Evolutionary conservation across 805 yeast genomes (phyloP), one percentile per base, ranked within the genome.

Genomic region (Hanseniaspora opuntiae): DNA sequence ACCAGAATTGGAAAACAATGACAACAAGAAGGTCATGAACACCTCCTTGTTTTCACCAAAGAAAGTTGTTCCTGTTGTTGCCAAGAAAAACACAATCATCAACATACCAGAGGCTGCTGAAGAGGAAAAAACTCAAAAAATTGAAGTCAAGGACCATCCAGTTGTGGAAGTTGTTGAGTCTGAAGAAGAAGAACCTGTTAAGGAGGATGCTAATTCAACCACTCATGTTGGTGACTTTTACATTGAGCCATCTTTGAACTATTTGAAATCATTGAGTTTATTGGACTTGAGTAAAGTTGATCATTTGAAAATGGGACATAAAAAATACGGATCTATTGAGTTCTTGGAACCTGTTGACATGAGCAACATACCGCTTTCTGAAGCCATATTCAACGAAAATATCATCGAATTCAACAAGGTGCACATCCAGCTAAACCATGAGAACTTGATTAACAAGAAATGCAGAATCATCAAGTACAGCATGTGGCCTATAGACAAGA

Each of bases 281-380:
- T 68, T 78, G 10, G 82, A 86, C 56, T 74, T 87, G 48, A 78
- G 83, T 53, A 61, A 74, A 6, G 83, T 93, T 24, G 60, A 72
- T 17, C 72, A 79, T 52, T 80, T 89, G 63, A 75, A 75, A 16
- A 78, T 93, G 56, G 98, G 97, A 5, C 81, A 93, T 58, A 75
- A 75, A 57, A 68, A 69, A 9, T 79, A 72, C 62, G 99, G 98
- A 45, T 71, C 77, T 52, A 75, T 93, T 47, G 83, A 81, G 62
- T 93, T 89, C 64, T 63, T 79, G 49, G 72, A 75, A 52, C 94
- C 96, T 0, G 94, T 93, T 46, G 97, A 93, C 66, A 72, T 93
- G 58, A 78, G 95, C 0, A 68, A 78, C 4, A 72, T 82, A 59
- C 74, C 83, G 3, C 65, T 79, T 54, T 75, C 81, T 16, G 76